Percentiles rank a stretch among this genome's conserved stretches.
Conservation (phyloP, 1,284 basidiomycete species). For the Pyrrhoderma lamaoense region DNA sequence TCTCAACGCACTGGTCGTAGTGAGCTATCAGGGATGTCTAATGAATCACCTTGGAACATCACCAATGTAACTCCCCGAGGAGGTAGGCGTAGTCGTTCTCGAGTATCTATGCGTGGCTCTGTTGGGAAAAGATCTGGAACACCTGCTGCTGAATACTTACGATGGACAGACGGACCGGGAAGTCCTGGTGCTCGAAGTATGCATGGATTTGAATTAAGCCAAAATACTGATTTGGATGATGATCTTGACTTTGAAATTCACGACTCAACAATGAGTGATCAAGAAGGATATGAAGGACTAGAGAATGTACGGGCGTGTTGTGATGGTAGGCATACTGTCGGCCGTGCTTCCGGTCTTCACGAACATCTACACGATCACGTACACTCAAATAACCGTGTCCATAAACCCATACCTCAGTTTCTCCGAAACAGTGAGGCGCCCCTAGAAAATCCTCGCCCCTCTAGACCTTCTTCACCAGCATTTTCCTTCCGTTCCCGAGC, state of each 20-base stretch:
- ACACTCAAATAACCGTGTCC: slow-evolving; percentile 20
- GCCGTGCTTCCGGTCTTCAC: slow-evolving; percentile 39
- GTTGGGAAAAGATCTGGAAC: slow-evolving; percentile 81
- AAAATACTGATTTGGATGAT: slow-evolving; percentile 40
- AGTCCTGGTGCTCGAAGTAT: slow-evolving; percentile 62
- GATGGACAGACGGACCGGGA: slow-evolving; percentile 56
- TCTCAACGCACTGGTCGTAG: slow-evolving; percentile 63
- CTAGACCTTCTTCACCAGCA: slow-evolving; percentile 16
- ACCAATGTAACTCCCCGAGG: slow-evolving; percentile 72
- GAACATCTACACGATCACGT: slow-evolving; percentile 48
- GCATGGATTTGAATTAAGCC: slow-evolving; percentile 38
- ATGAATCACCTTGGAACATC: slow-evolving; percentile 52
- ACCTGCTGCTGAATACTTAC: slow-evolving; percentile 82
- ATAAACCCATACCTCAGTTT: slow-evolving; percentile 11
- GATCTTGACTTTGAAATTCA: slow-evolving; percentile 79
- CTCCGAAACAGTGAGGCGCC: not conserved
- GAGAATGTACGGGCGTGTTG: slow-evolving; percentile 95
- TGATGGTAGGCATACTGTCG: slow-evolving; percentile 84
- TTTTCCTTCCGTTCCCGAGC: slow-evolving; percentile 18
- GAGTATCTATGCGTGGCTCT: slow-evolving; percentile 62
- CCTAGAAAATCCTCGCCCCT: slow-evolving; percentile 11
- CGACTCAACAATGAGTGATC: slow-evolving; percentile 64
- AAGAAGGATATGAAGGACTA: slow-evolving; percentile 80
- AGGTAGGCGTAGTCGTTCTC: slow-evolving; percentile 54
- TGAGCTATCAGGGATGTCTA: slow-evolving; percentile 37